A percentile compares a stretch with the other conserved stretches of the same genome.
Conservation (phyloP, 2,329 filamentous ascomycete genomes). For the Myriosclerotinia duriaeana region DNA sequence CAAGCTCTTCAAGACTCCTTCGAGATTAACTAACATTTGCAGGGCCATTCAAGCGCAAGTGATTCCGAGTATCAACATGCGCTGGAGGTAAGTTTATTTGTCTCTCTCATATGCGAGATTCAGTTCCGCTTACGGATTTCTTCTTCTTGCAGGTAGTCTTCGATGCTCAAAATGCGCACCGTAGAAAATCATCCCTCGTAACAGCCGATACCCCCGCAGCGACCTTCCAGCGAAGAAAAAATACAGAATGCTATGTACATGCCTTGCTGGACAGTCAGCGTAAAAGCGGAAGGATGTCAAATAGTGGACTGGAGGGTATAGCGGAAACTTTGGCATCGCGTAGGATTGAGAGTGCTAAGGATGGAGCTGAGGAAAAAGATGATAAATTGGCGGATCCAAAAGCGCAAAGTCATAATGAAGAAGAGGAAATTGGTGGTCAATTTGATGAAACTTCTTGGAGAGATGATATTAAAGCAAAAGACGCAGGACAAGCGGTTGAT, state of each 20-base stretch:
- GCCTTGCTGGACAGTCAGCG: slow-evolving; percentile 61
- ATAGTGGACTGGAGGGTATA: slow-evolving; percentile 37
- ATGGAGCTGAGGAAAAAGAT: slow-evolving; percentile 8
- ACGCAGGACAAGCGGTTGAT: slow-evolving; percentile 13
- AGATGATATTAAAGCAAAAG: slow-evolving; percentile 32
- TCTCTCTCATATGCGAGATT: not conserved
- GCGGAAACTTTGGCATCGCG: slow-evolving; percentile 33
- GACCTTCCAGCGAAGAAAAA: slow-evolving; percentile 43
- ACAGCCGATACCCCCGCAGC: slow-evolving; percentile 48
- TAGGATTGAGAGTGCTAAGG: slow-evolving; percentile 23
- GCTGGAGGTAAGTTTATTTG: slow-evolving; percentile 46
- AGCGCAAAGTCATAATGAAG: not conserved
- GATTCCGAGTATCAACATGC: slow-evolving; percentile 42
- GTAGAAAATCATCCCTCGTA: slow-evolving; percentile 66
- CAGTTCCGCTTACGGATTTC: not conserved
- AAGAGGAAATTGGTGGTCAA: slow-evolving; percentile 46
- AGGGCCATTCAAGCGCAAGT: slow-evolving; percentile 36
- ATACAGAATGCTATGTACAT: slow-evolving; percentile 64
- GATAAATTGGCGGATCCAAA: slow-evolving; percentile 28
- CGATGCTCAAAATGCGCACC: slow-evolving; percentile 58
- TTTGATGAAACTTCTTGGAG: slow-evolving; percentile 58
- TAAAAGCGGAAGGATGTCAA: slow-evolving; percentile 35
- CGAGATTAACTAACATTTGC: not conserved
- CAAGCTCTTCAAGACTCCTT: not conserved
- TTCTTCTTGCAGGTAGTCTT: slow-evolving; percentile 53